Evolutionary conservation across 129 eudicot species (phyloP).

Genomic region (Logfia minima): DNA sequence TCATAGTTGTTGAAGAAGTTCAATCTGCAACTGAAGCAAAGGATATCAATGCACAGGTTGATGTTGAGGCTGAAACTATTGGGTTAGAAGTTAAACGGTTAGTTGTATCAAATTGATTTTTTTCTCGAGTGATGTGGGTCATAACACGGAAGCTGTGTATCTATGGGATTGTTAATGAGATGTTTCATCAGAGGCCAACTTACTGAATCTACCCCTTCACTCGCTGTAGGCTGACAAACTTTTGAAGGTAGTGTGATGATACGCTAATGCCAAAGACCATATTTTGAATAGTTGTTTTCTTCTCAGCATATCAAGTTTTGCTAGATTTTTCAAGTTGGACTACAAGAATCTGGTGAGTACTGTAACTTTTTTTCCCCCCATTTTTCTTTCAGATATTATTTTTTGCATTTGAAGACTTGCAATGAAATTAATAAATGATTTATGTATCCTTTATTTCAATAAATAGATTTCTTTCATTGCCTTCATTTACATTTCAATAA

Average conservation of each 20-base stretch:
- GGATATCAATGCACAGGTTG: slow-evolving; percentile 28
- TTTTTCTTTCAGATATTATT: not conserved
- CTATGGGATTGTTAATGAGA: slow-evolving; percentile 9
- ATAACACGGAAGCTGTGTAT: slow-evolving; percentile 16
- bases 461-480: slow-evolving; percentile 6
- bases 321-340: slow-evolving; percentile 14
- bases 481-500: not conserved
- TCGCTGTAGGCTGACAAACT: not conserved
- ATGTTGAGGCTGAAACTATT: slow-evolving; percentile 56
- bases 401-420: slow-evolving; percentile 5
- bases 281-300: slow-evolving; percentile 13
- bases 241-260: slow-evolving; percentile 11
- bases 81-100: slow-evolving; percentile 40
- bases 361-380: not conserved
- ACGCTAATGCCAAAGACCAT: not conserved
- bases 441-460: slow-evolving; percentile 3
- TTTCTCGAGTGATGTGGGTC: slow-evolving; percentile 13
- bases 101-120: not conserved
- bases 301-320: slow-evolving; percentile 25
- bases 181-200: not conserved
- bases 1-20: slow-evolving; percentile 2
- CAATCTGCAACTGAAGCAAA: slow-evolving; percentile 18
- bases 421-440: slow-evolving; percentile 16
- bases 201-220: slow-evolving; percentile 6
- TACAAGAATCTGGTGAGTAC: slow-evolving; percentile 24